Evolutionary conservation across 108 stramenopile genomes (phyloP).

Genomic region (Conticribra weissflogii): DNA sequence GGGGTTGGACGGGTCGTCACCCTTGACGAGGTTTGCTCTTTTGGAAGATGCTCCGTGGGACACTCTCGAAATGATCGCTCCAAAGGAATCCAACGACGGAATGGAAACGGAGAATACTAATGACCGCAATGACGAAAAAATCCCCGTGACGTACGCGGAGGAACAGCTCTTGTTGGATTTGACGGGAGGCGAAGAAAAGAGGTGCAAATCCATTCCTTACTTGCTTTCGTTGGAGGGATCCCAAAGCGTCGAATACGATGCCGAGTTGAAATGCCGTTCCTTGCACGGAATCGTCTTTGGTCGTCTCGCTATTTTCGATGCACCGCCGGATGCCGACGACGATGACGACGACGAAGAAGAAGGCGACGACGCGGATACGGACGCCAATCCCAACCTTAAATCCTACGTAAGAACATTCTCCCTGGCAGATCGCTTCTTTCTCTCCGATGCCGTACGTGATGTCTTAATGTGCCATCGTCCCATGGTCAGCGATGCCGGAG

Average conservation of each 20-base stretch:
- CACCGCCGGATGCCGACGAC: conserved; percentile 60
- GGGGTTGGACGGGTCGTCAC: conserved; percentile 8
- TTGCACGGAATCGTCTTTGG: conserved; percentile 74
- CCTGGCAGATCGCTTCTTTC: conserved; percentile 74
- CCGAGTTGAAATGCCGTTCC: conserved; percentile 29
- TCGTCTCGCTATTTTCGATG: conserved; percentile 85
- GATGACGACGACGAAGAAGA: conserved; percentile 69
- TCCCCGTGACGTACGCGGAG: conserved; percentile 44
- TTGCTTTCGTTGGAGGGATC: conserved; percentile 48
- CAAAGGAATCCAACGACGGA: conserved; percentile 10
- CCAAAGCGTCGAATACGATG: conserved; percentile 11
- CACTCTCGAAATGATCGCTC: conserved; percentile 38
- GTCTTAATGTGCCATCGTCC: conserved; percentile 74
- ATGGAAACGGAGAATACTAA: conserved; percentile 11
- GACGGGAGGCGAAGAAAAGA: conserved; percentile 40
- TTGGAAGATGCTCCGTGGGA: conserved; percentile 77
- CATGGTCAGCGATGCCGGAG: conserved; percentile 66
- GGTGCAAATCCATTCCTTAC: conserved; percentile 53
- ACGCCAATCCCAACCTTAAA: conserved; percentile 63
- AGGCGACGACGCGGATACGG: conserved; percentile 43
- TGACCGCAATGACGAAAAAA: conserved; percentile 8
- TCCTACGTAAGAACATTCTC: conserved; percentile 67
- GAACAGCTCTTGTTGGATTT: conserved; percentile 53
- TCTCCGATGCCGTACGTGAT: conserved; percentile 75
- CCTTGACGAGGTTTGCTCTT: conserved; percentile 54